Conservation (phyloP, 441 rosid species). For the Biscutella laevigata region DNA sequence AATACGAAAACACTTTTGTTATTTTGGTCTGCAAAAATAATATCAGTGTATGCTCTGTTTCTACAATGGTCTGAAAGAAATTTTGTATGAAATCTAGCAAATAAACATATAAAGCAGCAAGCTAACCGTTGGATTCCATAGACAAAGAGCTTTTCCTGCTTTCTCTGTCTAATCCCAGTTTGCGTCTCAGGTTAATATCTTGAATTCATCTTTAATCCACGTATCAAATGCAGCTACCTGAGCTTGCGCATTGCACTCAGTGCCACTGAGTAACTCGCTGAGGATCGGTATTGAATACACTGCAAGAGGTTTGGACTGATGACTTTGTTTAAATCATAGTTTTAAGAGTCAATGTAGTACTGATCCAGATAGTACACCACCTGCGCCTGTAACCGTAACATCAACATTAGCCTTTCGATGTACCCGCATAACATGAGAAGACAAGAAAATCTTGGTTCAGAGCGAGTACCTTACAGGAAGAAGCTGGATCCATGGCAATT, state of each 20-base stretch:
- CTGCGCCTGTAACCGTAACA: neutral
- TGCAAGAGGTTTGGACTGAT: neutral
- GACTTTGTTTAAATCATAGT: neutral
- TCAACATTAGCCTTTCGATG: conserved; percentile 2
- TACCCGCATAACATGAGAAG: neutral
- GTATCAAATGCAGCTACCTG: neutral
- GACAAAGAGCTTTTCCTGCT: neutral
- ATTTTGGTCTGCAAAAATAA: neutral
- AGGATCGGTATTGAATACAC: neutral
- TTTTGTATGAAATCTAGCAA: neutral
- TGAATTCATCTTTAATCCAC: neutral
- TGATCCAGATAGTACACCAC: neutral
- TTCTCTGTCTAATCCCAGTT: neutral
- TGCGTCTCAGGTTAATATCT: conserved; percentile 1
- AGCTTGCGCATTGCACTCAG: neutral
- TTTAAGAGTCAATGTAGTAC: neutral
- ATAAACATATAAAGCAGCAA: neutral
- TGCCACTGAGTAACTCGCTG: neutral
- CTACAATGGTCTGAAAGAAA: neutral
- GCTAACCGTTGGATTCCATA: neutral
- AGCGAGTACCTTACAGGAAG: conserved; percentile 12
- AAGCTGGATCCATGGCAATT: conserved; percentile 10
- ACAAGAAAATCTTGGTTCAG: neutral
- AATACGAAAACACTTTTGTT: too few relatives aligned
- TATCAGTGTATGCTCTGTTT: neutral